phyloP scores from a whole-genome alignment of 164 flowering plant genomes.

The Litsea cubeba region DNA sequence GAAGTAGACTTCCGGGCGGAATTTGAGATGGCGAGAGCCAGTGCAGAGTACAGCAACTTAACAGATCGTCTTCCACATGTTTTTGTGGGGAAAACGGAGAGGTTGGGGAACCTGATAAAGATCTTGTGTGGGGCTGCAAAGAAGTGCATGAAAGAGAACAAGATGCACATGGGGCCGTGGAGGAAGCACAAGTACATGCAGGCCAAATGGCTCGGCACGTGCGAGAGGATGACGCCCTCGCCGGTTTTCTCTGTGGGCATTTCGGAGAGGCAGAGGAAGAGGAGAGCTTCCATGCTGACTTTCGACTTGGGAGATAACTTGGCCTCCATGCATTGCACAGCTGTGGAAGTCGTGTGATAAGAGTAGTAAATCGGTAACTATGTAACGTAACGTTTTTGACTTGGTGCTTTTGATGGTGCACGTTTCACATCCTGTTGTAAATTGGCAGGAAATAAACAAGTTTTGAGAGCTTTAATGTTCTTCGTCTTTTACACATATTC shows the following conservation, averaged over 20 bases:
- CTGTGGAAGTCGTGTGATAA: constrained; percentile 34
- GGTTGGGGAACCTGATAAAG: constrained; percentile 48
- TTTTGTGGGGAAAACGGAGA: constrained; percentile 70
- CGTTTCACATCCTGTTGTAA: not conserved
- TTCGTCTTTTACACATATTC: too few relatives aligned
- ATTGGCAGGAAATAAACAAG: not conserved
- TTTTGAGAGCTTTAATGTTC: too few relatives aligned
- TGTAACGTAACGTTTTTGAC: not conserved
- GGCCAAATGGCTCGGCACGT: constrained; percentile 75
- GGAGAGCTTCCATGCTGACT: constrained; percentile 49
- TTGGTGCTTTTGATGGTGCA: not conserved
- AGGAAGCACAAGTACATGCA: constrained; percentile 84
- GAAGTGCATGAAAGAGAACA: constrained; percentile 84
- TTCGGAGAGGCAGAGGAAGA: constrained; percentile 20
- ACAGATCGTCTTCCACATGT: constrained; percentile 60
- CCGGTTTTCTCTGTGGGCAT: not conserved
- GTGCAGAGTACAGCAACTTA: constrained; percentile 56
- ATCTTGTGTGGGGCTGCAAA: constrained; percentile 67
- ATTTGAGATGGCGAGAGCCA: constrained; percentile 86
- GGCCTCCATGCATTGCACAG: constrained; percentile 32
- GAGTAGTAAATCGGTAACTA: not conserved
- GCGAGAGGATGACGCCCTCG: constrained; percentile 20
- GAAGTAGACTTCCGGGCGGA: constrained; percentile 72
- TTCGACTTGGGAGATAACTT: constrained; percentile 39
- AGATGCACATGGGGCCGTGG: constrained; percentile 95